A percentile compares a stretch with the other conserved stretches of the same genome.
phyloP scores from a whole-genome alignment of 495 filamentous ascomycete genomes.

The Aspergillus avenaceus region DNA sequence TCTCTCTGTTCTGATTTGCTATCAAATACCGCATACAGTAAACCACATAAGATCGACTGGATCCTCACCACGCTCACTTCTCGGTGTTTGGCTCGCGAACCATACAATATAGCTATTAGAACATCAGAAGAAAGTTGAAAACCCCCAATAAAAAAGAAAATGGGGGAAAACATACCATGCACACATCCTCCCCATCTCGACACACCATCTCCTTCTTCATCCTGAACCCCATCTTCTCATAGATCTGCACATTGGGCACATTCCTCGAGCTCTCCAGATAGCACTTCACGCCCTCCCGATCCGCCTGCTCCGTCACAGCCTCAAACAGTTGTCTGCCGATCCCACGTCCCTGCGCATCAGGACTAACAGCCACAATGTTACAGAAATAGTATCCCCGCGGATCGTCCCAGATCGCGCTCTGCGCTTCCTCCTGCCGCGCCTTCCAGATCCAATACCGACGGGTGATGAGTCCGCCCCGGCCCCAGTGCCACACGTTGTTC shows the following conservation, averaged over 20 bases:
- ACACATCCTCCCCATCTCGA: constrained; percentile 49
- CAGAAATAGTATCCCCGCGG: constrained; percentile 63
- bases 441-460: constrained; percentile 60
- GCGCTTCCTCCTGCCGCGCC: constrained; percentile 37
- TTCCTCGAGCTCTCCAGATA: constrained; percentile 63
- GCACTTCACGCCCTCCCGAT: constrained; percentile 53
- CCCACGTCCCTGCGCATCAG: constrained; percentile 54
- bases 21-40: neutral
- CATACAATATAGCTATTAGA: constrained; percentile 22
- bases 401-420: constrained; percentile 35
- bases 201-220: constrained; percentile 59
- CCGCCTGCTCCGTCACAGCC: constrained; percentile 53
- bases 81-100: constrained; percentile 15
- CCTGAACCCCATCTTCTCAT: constrained; percentile 62
- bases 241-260: constrained; percentile 62
- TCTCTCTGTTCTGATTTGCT: neutral
- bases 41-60: neutral
- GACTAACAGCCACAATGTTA: constrained; percentile 62
- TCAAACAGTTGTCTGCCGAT: constrained; percentile 58
- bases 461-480: constrained; percentile 60
- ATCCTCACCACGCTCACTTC: constrained; percentile 1
- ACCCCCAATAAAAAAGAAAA: neutral
- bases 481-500: constrained; percentile 57
- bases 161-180: constrained; percentile 28
- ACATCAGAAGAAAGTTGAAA: constrained; percentile 1